Evolutionary conservation across 441 rosid genomes (phyloP).

Genomic region (Sinapis alba): DNA sequence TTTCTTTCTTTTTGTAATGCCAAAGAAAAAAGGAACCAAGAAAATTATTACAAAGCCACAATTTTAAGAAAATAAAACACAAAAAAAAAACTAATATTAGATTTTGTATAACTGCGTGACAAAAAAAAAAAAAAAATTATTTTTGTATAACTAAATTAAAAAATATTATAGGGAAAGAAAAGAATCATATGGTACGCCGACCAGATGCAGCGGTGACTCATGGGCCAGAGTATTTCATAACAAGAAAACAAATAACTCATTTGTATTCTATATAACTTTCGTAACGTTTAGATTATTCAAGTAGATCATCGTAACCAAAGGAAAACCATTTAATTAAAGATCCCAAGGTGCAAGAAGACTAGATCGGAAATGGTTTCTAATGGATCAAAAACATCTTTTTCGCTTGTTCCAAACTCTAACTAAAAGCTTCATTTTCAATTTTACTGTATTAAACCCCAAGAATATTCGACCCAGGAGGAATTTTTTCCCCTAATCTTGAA

Average conservation of each 20-base stretch:
- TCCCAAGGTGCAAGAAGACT: not conserved
- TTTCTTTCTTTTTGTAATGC: conserved; percentile 23
- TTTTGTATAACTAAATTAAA: not conserved
- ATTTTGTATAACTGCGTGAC: too few relatives aligned
- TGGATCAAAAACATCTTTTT: conserved; percentile 30
- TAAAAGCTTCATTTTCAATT: not conserved
- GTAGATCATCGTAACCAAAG: conserved; percentile 10
- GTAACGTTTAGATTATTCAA: not conserved
- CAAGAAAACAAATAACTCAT: conserved; percentile 31
- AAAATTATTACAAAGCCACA: conserved; percentile 5
- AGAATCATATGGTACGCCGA: conserved; percentile 35
- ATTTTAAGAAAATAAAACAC: not conserved
- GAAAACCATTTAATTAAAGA: not conserved
- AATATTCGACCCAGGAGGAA: conserved; percentile 15
- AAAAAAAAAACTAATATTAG: not conserved
- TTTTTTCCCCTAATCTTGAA: conserved; percentile 11
- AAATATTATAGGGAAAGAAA: conserved; percentile 10
- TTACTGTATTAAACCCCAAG: conserved; percentile 5
- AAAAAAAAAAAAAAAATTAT: not conserved
- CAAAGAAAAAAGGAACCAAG: conserved; percentile 1
- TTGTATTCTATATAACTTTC: not conserved
- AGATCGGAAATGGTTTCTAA: conserved; percentile 9
- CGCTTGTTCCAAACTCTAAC: conserved; percentile 20
- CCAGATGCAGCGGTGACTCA: conserved; percentile 37
- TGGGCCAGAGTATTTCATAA: not conserved